A percentile compares a stretch with the other conserved stretches of the same genome.
These are phyloP conservation scores for Sphaerosporella brunnea DNA, from an alignment of 495 filamentous ascomycete genomes.

Conservation along the genomic window DNA sequence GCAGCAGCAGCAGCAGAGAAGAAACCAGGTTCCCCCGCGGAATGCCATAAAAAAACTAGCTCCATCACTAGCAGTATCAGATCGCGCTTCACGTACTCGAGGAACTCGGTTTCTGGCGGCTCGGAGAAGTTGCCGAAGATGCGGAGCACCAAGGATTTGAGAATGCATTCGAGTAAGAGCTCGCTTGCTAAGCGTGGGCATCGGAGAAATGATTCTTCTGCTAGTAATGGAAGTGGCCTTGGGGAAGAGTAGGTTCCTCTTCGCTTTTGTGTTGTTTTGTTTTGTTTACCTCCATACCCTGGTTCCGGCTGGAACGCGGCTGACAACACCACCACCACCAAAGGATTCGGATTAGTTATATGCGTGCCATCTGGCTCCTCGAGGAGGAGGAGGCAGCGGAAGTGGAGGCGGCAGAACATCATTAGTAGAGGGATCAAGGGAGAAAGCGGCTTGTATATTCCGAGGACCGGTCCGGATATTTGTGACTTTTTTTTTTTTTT, in stretches of 20 bases:
- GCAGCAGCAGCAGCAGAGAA: neutral
- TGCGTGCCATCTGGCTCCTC: conserved; percentile 2
- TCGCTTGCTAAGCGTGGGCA: neutral
- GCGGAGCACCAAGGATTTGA: neutral
- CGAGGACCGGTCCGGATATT: no score
- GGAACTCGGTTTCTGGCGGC: no score
- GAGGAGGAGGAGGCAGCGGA: neutral
- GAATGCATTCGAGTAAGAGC: neutral
- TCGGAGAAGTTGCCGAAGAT: neutral
- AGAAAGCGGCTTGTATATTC: no score
- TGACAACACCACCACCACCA: neutral
- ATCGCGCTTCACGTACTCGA: no score
- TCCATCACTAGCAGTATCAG: no score
- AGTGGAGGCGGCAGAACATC: no score
- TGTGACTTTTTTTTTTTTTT: no score
- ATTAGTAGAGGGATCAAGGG: no score
- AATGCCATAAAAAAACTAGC: no score
- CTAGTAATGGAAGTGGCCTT: neutral
- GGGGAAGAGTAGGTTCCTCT: conserved; percentile 1
- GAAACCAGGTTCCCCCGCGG: neutral
- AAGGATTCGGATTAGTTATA: neutral
- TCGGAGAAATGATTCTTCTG: neutral
- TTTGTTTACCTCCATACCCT: no score
- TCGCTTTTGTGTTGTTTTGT: neutral
- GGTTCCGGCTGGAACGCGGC: neutral